phyloP scores from a whole-genome alignment of 108 stramenopile genomes.

The Parmales sp. region DNA sequence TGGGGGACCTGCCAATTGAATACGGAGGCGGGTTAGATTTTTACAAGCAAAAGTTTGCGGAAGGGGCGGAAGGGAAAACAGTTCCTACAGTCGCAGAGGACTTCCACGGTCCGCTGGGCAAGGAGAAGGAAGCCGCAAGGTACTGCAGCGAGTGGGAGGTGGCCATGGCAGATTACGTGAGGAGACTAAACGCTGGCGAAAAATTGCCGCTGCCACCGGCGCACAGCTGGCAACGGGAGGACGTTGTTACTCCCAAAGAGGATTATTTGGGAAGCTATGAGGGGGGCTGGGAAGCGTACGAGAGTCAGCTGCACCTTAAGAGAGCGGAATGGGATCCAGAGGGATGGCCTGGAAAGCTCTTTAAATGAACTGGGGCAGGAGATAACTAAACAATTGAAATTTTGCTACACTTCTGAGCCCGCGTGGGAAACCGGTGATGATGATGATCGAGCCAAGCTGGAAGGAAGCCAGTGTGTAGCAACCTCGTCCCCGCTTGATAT shows the following conservation, averaged over 20 bases:
- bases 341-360: slow-evolving; percentile 8
- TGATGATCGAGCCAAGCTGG: too few relatives aligned
- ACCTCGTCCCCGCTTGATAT: too few relatives aligned
- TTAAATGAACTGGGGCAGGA: too few relatives aligned
- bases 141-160: slow-evolving; percentile 6
- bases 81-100: neutral
- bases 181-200: neutral
- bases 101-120: slow-evolving; percentile 1
- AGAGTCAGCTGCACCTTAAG: neutral
- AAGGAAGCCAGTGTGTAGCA: too few relatives aligned
- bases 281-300: neutral
- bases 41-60: neutral
- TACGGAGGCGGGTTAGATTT: neutral
- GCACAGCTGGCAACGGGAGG: neutral
- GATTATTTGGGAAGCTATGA: neutral
- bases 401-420: too few relatives aligned
- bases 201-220: neutral
- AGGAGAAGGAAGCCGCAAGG: slow-evolving; percentile 7
- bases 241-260: neutral
- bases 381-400: too few relatives aligned
- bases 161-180: neutral
- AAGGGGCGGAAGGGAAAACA: neutral
- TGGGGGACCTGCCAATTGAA: neutral
- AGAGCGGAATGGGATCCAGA: neutral
- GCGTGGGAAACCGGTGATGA: too few relatives aligned